phyloP scores from a whole-genome alignment of 2,329 filamentous ascomycete species.

The Lasiodiplodia gonubiensis region DNA sequence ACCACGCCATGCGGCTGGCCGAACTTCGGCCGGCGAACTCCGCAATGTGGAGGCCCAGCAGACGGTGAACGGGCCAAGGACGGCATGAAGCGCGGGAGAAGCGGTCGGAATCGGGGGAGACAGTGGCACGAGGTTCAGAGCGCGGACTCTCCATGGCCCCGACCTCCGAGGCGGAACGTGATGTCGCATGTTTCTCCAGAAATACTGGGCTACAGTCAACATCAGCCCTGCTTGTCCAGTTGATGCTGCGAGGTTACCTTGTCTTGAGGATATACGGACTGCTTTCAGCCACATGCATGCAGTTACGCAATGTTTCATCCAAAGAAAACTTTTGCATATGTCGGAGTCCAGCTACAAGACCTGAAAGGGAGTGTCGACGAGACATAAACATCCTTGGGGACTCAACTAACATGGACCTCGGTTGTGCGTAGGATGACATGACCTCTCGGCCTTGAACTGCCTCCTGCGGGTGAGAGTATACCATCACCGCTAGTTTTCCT shows the following conservation, averaged over 20 bases:
- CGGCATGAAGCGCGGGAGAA: neutral
- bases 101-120: neutral
- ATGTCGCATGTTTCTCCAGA: neutral
- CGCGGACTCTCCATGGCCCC: neutral
- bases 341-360: neutral
- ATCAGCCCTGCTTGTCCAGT: neutral
- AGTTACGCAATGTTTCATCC: neutral
- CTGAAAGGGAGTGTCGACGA: neutral
- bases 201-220: neutral
- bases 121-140: neutral
- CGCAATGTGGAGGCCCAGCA: conserved; percentile 4
- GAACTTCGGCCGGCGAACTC: conserved; percentile 13
- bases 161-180: neutral
- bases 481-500: conserved; percentile 23
- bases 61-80: neutral
- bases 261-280: neutral
- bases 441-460: neutral
- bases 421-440: conserved; percentile 22
- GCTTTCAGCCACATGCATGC: neutral
- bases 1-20: neutral
- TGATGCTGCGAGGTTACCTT: neutral
- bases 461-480: conserved; percentile 1
- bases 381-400: neutral
- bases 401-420: conserved; percentile 23
- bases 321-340: neutral